phyloP scores from a whole-genome alignment of 1,284 basidiomycete genomes.

The Agroathelia rolfsii region DNA sequence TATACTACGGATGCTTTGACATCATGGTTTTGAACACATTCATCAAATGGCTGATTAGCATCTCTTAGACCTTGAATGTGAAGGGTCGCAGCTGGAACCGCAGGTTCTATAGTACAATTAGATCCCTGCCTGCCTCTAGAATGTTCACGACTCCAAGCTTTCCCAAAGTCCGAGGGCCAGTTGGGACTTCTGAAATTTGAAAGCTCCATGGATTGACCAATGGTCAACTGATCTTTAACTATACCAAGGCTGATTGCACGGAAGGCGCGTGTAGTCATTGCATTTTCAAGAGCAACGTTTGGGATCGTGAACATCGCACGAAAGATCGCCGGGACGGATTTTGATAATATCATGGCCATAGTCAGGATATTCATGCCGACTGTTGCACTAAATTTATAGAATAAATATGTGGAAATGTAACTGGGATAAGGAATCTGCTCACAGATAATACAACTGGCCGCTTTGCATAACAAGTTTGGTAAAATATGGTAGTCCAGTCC shows the following conservation, averaged over 20 bases:
- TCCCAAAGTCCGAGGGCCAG: too few relatives aligned
- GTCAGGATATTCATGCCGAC: constrained; percentile 15
- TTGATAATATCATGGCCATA: constrained; percentile 14
- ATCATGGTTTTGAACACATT: too few relatives aligned
- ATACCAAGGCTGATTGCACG: constrained; percentile 6
- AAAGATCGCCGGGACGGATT: constrained; percentile 1
- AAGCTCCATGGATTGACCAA: too few relatives aligned
- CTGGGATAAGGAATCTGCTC: neutral
- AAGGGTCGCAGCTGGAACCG: too few relatives aligned
- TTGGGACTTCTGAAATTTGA: too few relatives aligned
- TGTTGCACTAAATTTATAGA: constrained; percentile 12
- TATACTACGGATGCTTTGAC: too few relatives aligned
- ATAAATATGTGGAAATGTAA: constrained; percentile 1
- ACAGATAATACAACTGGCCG: constrained; percentile 8
- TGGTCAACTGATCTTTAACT: too few relatives aligned
- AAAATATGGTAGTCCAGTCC: constrained; percentile 1
- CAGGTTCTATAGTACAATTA: too few relatives aligned
- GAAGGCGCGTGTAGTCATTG: constrained; percentile 3
- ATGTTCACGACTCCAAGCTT: too few relatives aligned
- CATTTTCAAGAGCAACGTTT: constrained; percentile 3
- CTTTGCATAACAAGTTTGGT: constrained; percentile 1
- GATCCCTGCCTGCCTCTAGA: too few relatives aligned
- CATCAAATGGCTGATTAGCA: too few relatives aligned
- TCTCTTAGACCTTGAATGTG: too few relatives aligned
- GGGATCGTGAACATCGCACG: constrained; percentile 5